Base-by-base conservation (phyloP, 257 asterid genomes). In the Solanum appendiculatum region DNA sequence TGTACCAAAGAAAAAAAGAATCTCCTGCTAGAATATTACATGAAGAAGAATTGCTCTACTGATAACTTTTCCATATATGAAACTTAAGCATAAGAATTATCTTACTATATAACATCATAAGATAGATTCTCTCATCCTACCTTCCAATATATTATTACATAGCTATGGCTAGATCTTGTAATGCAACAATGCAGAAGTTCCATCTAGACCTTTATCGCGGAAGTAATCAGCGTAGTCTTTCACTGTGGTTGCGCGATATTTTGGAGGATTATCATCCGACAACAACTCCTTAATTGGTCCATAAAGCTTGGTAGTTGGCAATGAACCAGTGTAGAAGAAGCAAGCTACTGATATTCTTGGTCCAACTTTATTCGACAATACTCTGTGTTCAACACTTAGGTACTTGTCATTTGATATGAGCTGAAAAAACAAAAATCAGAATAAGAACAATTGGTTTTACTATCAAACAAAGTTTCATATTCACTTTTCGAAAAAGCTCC, bases 341-440 rank as follows among this genome's bases (percentile, higher is more conserved):
- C 92, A 86, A 8, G 95, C 96, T 27, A 88, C 92, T 9, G 93
- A 93, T 2, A 91, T 91, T 86, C 96, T 86, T 25, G 94, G 96
- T 16, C 93, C 91, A 3, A 3, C 63, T 14, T 7, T 16, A 80
- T 90, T 91, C 3, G 95, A 91, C 73, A 93, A 37, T 31, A 91
- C 95, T 77, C 93, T 91, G 39, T 92, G 94, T 39, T 91, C 89
- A 77, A 88, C 86, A 86, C 95, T 92, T 82, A 89, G 86, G 73
- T 90, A 90, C 92, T 88, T 89, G 88, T 92, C 94, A 66, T 93
- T 93, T 8, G 96, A 87, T 63, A 92, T 89, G 72, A 93, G 86
- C 94, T 93, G 92, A 6, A 29, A 69, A 31, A 54, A 46, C 34
- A 48, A 33, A 9, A 31, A 46, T 1, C 37, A 78, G 27, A 46